Evolutionary conservation across 805 yeast species (phyloP), one percentile per base, ranked within the genome.

Genomic region (Candida verbasci): DNA sequence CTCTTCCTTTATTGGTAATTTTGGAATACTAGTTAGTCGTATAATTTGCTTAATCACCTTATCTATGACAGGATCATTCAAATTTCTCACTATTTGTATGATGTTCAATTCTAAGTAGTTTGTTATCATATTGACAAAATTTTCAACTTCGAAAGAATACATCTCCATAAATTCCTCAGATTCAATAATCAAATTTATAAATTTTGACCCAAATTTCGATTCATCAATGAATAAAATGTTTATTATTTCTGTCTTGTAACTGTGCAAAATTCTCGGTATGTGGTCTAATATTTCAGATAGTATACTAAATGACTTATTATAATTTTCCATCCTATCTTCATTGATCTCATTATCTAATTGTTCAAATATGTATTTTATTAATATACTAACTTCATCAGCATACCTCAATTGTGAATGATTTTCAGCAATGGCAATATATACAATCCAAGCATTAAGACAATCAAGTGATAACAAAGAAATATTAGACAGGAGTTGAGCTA

Each of bases 1-100:
- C 53, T 84, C 94, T 25, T 82, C 83, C 1, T 64, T 46, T 3
- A 79, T 65, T 0, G 93, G 82, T 5, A 55, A 42, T 3, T 81
- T 76, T 1, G 80, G 78, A 35, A 72, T 70, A 40, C 72, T 68
- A 0, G 88, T 76, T 34, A 84, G 50, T 35, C 65, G 65, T 12
- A 80, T 41, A 14, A 82, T 53, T 17, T 75, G 65, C 14, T 70
- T 62, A 11, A 82, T 56, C 35, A 75, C 68, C 11, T 57, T 56
- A 28, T 65, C 58, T 22, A 60, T 56, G 2, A 52, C 43, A 10
- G 60, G 56, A 24, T 61, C 56, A 1, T 59, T 47, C 9, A 79
- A 47, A 24, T 60, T 56, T 14, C 63, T 49, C 1, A 76, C 59
- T 6, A 79, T 48, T 26, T 56, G 52, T 0, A 74, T 41, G 9